Evolutionary conservation across 2,329 filamentous ascomycete species (phyloP).

Genomic region (Calonectria fujianensis): DNA sequence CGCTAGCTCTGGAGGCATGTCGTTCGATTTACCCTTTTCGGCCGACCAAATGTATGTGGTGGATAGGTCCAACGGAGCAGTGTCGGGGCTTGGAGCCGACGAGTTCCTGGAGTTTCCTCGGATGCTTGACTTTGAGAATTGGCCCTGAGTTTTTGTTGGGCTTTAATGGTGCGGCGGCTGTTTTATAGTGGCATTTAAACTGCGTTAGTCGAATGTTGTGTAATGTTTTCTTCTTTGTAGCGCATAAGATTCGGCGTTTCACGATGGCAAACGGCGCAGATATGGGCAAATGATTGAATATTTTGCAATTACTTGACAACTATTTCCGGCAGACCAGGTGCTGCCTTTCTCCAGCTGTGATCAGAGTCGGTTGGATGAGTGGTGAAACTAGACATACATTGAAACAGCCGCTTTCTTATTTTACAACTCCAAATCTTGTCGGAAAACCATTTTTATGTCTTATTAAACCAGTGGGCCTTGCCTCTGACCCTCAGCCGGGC

Average conservation of each 20-base stretch:
- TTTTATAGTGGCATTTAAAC: neutral
- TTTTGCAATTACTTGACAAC: neutral
- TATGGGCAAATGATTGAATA: neutral
- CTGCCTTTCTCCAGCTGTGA: neutral
- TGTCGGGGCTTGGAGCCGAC: slow-evolving; percentile 22
- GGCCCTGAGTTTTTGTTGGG: neutral
- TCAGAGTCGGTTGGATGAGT: neutral
- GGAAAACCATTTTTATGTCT: neutral
- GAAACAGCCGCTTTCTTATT: neutral
- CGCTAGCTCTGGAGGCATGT: neutral
- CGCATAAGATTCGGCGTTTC: no score
- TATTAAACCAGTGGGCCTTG: neutral
- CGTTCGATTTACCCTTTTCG: slow-evolving; percentile 31
- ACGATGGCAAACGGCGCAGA: neutral
- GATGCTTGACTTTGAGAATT: slow-evolving; percentile 29
- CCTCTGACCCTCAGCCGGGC: neutral
- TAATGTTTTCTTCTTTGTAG: neutral
- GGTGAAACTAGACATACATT: neutral
- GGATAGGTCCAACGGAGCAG: slow-evolving; percentile 9
- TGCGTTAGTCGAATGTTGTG: neutral
- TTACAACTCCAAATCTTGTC: neutral
- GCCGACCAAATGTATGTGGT: slow-evolving; percentile 29
- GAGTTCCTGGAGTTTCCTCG: slow-evolving; percentile 30
- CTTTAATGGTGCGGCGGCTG: neutral
- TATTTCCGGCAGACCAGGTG: neutral